Evolutionary conservation across 1,284 basidiomycete genomes (phyloP).

Genomic region (Rhodotorula glutinis): DNA sequence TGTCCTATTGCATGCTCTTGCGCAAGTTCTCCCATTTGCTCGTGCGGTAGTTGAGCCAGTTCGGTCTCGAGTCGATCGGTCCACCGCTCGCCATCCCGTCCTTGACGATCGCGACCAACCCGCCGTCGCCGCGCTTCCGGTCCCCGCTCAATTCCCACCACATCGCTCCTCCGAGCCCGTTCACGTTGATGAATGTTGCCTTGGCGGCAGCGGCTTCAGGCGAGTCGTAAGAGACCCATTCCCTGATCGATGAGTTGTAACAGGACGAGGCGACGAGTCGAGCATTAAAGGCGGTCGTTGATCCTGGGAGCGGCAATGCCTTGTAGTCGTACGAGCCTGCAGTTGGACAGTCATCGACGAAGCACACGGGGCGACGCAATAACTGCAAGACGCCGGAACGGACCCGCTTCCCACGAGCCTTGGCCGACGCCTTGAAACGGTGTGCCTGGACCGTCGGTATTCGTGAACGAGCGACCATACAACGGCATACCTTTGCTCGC

Average conservation of each 20-base stretch:
- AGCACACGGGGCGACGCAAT: neutral
- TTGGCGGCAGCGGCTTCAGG: slow-evolving; percentile 69
- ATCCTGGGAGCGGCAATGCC: slow-evolving; percentile 59
- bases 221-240: slow-evolving; percentile 73
- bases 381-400: neutral
- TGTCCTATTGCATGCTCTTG: slow-evolving; percentile 36
- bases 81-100: slow-evolving; percentile 19
- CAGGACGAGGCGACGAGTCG: slow-evolving; percentile 73
- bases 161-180: slow-evolving; percentile 41
- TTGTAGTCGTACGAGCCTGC: slow-evolving; percentile 37
- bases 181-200: slow-evolving; percentile 63
- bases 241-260: slow-evolving; percentile 61
- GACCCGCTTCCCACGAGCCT: slow-evolving; percentile 60
- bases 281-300: slow-evolving; percentile 65
- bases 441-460: slow-evolving; percentile 68
- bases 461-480: slow-evolving; percentile 79
- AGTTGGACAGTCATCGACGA: too few species aligned
- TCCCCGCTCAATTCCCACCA: slow-evolving; percentile 51
- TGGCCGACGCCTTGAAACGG: slow-evolving; percentile 74
- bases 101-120: slow-evolving; percentile 37
- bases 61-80: slow-evolving; percentile 55
- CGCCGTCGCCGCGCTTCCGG: slow-evolving; percentile 14
- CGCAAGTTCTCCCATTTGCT: slow-evolving; percentile 51
- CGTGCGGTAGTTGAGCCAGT: slow-evolving; percentile 61
- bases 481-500: slow-evolving; percentile 65